phyloP scores from a whole-genome alignment of 129 eudicot genomes.

The Flaveria trinervia region DNA sequence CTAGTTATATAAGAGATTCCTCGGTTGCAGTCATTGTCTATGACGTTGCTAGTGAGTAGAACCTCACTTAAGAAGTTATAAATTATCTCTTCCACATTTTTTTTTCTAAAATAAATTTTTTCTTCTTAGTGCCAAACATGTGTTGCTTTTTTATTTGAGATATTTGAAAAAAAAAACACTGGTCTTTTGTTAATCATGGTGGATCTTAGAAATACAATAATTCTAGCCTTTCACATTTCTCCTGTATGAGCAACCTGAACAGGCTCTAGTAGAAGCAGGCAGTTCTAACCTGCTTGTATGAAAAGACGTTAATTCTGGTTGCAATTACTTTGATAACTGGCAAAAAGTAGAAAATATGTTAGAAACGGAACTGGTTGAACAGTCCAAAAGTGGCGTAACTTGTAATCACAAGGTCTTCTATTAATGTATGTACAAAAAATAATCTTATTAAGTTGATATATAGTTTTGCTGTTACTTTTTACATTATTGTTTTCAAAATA shows the following conservation, averaged over 20 bases:
- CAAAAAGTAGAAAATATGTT: background rate
- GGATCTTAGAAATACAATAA: background rate
- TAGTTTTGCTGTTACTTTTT: background rate
- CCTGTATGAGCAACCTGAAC: background rate
- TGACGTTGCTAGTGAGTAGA: conserved; percentile 84
- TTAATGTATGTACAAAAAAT: background rate
- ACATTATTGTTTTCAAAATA: background rate
- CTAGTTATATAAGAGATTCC: conserved; percentile 95
- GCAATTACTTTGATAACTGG: background rate
- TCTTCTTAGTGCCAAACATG: background rate
- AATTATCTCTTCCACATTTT: background rate
- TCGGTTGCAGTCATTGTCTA: conserved; percentile 84
- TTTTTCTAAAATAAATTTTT: background rate
- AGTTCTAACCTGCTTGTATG: background rate
- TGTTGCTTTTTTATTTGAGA: background rate
- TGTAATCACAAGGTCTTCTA: background rate
- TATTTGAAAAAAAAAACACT: background rate
- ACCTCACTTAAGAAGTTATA: background rate
- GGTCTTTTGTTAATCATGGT: background rate
- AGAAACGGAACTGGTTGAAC: background rate
- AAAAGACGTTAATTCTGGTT: background rate
- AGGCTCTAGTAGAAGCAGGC: background rate
- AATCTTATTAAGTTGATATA: background rate
- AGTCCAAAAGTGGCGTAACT: background rate
- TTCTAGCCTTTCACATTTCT: background rate